These are phyloP conservation scores for Salix exigua DNA, from an alignment of 345 rosid species.

Conservation along the genomic window DNA sequence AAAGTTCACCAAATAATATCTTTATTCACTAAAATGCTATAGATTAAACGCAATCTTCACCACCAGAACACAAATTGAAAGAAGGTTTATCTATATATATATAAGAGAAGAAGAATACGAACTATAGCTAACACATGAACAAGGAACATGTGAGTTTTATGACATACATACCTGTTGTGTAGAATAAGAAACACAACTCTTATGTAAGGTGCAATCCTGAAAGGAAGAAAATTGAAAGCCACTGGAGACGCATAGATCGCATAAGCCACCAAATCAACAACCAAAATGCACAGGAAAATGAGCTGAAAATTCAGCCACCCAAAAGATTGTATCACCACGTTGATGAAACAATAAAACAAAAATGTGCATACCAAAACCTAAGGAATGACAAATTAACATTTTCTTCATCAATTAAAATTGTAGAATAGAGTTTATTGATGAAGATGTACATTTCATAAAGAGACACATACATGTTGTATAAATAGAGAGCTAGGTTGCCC, in stretches of 20 bases:
- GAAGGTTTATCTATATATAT: too few relatives aligned
- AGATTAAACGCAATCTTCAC: too few relatives aligned
- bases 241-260: conserved; percentile 69
- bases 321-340: conserved; percentile 3
- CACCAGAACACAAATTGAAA: too few relatives aligned
- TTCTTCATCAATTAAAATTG: too few relatives aligned
- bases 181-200: conserved; percentile 77
- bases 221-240: conserved; percentile 62
- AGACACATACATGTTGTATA: too few relatives aligned
- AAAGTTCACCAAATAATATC: too few relatives aligned
- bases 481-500: background rate
- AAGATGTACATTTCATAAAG: too few relatives aligned
- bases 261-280: conserved; percentile 71
- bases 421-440: too few relatives aligned
- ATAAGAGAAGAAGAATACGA: too few relatives aligned
- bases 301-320: conserved; percentile 55
- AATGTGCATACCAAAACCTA: background rate
- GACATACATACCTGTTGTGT: conserved; percentile 54
- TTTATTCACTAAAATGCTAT: too few relatives aligned
- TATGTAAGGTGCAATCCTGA: conserved; percentile 81
- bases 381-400: background rate
- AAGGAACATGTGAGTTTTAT: background rate
- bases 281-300: conserved; percentile 52
- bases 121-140: background rate
- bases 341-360: background rate